Evolutionary conservation across 768 basidiomycete species (phyloP).

Genomic region (Stropharia rugosoannulata): DNA sequence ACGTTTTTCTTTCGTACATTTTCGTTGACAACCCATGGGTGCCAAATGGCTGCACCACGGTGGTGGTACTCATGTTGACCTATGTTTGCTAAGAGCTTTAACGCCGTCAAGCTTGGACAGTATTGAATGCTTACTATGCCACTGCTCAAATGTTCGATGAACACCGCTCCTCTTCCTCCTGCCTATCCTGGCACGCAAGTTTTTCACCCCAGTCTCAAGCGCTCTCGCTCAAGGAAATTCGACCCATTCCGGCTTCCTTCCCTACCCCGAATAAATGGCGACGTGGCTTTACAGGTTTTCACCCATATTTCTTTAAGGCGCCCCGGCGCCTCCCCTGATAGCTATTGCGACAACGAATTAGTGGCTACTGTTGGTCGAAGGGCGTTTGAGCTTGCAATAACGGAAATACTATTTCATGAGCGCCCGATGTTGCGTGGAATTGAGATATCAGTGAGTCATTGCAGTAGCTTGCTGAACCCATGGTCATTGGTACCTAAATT

Average conservation of each 20-base stretch:
- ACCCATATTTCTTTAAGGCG: conserved; percentile 65
- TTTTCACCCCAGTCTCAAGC: conserved; percentile 15
- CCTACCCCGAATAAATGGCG: conserved; percentile 40
- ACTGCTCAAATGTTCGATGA: conserved; percentile 15
- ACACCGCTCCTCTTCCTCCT: conserved; percentile 7
- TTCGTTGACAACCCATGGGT: no score
- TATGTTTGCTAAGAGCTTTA: conserved; percentile 6
- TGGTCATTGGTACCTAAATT: conserved; percentile 11
- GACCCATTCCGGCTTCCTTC: conserved; percentile 28
- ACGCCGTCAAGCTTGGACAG: neutral
- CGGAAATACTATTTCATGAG: conserved; percentile 45
- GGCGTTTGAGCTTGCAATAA: conserved; percentile 46
- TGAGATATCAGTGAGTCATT: conserved; percentile 50
- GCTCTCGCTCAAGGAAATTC: conserved; percentile 23
- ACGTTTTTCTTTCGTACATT: no score
- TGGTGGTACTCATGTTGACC: conserved; percentile 4
- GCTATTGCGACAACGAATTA: conserved; percentile 56
- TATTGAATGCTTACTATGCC: neutral
- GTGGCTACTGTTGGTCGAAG: conserved; percentile 49
- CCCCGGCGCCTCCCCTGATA: conserved; percentile 29
- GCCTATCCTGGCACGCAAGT: conserved; percentile 1
- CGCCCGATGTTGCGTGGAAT: conserved; percentile 47
- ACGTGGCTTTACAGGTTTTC: conserved; percentile 64
- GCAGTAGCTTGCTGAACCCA: conserved; percentile 5
- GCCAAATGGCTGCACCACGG: no score